phyloP scores from a whole-genome alignment of 139 green algal species.

The Coelastrella sp. region DNA sequence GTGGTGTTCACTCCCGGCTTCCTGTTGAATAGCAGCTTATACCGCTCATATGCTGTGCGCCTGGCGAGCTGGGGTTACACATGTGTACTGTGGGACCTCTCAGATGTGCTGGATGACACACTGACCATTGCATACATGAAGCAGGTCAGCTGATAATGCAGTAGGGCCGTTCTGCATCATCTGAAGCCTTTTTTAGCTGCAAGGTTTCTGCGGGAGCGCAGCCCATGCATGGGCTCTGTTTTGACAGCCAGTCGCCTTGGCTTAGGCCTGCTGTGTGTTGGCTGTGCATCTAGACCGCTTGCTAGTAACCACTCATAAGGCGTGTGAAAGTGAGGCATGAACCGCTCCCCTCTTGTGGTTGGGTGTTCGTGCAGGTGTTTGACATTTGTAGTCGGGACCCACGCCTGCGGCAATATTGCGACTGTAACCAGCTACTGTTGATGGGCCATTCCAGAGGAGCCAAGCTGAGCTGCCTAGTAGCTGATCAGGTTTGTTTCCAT shows the following conservation, averaged over 20 bases:
- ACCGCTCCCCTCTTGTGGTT: no score
- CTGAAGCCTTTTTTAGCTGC: no score
- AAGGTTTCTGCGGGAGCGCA: no score
- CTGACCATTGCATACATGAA: slow-evolving; percentile 36
- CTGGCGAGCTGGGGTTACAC: slow-evolving; percentile 54
- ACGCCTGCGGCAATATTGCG: neutral
- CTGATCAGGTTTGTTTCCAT: slow-evolving; percentile 23
- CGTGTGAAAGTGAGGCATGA: no score
- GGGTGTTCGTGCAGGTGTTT: slow-evolving; percentile 30
- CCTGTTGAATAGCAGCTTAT: slow-evolving; percentile 56
- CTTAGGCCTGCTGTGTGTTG: no score
- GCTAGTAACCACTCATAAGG: no score
- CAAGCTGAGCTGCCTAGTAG: slow-evolving; percentile 63
- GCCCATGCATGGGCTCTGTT: no score
- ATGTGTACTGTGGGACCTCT: slow-evolving; percentile 24
- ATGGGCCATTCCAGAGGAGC: slow-evolving; percentile 58
- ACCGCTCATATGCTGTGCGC: slow-evolving; percentile 49
- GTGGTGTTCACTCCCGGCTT: slow-evolving; percentile 56
- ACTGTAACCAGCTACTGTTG: slow-evolving; percentile 20
- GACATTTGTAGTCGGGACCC: slow-evolving; percentile 20
- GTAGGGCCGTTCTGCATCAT: no score
- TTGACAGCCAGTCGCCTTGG: no score
- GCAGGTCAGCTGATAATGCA: no score
- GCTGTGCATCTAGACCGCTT: no score
- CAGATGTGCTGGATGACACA: slow-evolving; percentile 30